Evolutionary conservation across 257 asterid genomes (phyloP).

Genomic region (Penstemon barbatus): DNA sequence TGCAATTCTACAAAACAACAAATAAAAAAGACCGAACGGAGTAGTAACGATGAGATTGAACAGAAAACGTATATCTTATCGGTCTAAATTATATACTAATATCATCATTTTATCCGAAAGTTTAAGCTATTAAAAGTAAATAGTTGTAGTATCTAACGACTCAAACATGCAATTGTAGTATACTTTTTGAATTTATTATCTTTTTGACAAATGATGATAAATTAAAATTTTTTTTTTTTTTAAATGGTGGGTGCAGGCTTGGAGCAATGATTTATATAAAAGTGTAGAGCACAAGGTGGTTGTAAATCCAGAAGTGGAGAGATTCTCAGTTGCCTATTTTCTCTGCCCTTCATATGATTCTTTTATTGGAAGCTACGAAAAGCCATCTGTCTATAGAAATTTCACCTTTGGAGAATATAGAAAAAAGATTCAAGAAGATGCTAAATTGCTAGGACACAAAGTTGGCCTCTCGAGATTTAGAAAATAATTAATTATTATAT

Average conservation of each 20-base stretch:
- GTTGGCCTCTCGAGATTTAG: constrained; percentile 63
- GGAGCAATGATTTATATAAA: constrained; percentile 72
- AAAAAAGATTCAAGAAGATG: constrained; percentile 53
- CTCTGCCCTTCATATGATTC: constrained; percentile 66
- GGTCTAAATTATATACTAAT: no score
- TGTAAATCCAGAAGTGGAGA: constrained; percentile 49
- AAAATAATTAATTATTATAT: neutral
- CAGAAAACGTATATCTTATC: no score
- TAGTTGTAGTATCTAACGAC: no score
- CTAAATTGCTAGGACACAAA: constrained; percentile 51
- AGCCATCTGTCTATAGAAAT: constrained; percentile 46
- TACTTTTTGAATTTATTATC: no score
- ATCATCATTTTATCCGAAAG: no score
- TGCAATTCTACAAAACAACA: no score
- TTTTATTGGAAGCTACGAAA: constrained; percentile 45
- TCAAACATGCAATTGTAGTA: no score
- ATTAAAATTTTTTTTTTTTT: no score
- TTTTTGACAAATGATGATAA: no score
- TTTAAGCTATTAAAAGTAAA: no score
- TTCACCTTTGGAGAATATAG: constrained; percentile 68
- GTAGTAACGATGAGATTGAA: no score
- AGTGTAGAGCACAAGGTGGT: constrained; percentile 74
- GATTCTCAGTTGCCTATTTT: constrained; percentile 76
- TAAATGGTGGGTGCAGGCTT: constrained; percentile 51
- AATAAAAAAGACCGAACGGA: no score